A percentile compares a stretch with the other conserved stretches of the same genome.
phyloP scores from a whole-genome alignment of 176 grass and related monocot genomes.

The Pontederia paniculata region DNA sequence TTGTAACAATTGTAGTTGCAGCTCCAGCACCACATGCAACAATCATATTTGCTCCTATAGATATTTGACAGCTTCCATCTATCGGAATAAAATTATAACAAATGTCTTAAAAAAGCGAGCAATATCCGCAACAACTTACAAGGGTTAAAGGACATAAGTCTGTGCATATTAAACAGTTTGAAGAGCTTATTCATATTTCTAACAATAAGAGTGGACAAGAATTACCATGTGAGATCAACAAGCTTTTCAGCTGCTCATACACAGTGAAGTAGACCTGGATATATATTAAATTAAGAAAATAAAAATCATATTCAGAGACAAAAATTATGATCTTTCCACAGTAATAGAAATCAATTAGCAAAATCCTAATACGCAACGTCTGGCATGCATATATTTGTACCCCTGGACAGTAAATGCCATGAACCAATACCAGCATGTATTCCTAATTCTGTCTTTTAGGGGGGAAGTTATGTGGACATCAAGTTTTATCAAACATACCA shows the following conservation, averaged over 20 bases:
- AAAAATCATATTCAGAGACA: no score
- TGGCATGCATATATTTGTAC: no score
- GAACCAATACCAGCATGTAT: no score
- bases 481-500: no score
- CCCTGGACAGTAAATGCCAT: no score
- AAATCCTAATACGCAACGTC: no score
- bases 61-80: slow-evolving; percentile 31
- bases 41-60: slow-evolving; percentile 50
- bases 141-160: no score
- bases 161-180: not conserved
- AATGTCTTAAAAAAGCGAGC: no score
- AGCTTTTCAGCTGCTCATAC: slow-evolving; percentile 54
- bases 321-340: no score
- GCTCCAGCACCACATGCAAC: slow-evolving; percentile 70
- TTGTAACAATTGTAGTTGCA: slow-evolving; percentile 59
- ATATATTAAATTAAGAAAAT: not conserved
- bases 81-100: not conserved
- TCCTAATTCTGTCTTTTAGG: no score
- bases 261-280: slow-evolving; percentile 80
- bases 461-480: no score
- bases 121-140: not conserved
- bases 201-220: not conserved
- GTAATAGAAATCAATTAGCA: no score
- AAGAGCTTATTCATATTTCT: not conserved
- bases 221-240: slow-evolving; percentile 42